Conservation (phyloP, 176 grass and related monocot genomes). For the Aegilops longissima region DNA sequence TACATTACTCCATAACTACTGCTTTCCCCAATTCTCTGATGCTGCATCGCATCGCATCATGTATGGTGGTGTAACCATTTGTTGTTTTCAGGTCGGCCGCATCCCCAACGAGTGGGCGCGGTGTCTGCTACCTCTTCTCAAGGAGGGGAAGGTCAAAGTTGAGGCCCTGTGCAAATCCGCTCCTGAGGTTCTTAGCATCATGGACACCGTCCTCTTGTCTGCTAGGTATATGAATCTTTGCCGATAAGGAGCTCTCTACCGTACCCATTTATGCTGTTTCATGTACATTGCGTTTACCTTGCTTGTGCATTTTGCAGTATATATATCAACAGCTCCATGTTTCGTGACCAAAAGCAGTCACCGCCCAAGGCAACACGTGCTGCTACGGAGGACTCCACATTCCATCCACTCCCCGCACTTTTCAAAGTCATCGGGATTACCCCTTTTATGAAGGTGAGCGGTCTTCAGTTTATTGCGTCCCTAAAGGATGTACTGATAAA, state of each 20-base stretch:
- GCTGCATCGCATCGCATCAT: not conserved
- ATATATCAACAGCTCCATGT: conserved; percentile 74
- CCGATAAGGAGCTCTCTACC: not conserved
- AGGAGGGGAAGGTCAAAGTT: conserved; percentile 59
- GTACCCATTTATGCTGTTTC: not conserved
- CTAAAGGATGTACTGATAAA: not conserved
- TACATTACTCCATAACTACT: conserved; percentile 6
- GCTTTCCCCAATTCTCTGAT: not conserved
- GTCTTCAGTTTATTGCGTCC: not conserved
- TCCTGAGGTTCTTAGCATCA: conserved; percentile 71
- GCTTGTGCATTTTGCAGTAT: conserved; percentile 51
- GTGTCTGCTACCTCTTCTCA: conserved; percentile 70
- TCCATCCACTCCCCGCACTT: conserved; percentile 67
- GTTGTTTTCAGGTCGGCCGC: conserved; percentile 58
- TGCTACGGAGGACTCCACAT: conserved; percentile 53
- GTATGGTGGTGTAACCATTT: not conserved
- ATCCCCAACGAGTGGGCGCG: conserved; percentile 97
- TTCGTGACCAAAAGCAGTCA: conserved; percentile 49
- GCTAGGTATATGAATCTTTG: conserved; percentile 47
- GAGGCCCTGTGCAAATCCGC: conserved; percentile 58
- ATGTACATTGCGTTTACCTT: not conserved
- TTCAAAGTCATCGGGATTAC: conserved; percentile 70
- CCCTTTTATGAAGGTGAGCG: conserved; percentile 76
- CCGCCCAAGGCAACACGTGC: conserved; percentile 23
- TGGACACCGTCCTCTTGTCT: conserved; percentile 74